A percentile compares a stretch with the other conserved stretches of the same genome.
Conservation (phyloP, 768 basidiomycete genomes). For the Kwoniella sp. region DNA sequence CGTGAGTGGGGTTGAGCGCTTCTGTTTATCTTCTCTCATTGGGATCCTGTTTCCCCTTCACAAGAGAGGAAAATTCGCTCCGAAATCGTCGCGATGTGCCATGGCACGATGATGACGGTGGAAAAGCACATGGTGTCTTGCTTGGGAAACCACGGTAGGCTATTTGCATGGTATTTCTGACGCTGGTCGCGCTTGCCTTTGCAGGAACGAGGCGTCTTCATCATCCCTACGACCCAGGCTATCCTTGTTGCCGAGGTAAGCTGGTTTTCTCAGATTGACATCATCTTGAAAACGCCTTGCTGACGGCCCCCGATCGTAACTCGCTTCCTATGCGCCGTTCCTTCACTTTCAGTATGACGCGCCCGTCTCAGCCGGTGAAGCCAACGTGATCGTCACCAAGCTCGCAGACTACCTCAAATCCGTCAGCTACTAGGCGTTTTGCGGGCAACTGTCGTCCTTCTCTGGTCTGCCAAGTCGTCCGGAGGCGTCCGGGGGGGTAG, state of each 20-base stretch:
- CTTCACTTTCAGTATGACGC: conserved; percentile 61
- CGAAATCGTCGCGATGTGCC: too few species aligned
- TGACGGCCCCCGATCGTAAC: neutral
- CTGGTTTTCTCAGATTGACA: too few species aligned
- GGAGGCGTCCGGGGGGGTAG: too few species aligned
- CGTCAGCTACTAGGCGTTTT: conserved; percentile 43
- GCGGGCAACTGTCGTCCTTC: too few species aligned
- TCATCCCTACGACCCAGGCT: conserved; percentile 84
- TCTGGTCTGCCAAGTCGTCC: too few species aligned
- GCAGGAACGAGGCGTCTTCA: conserved; percentile 72
- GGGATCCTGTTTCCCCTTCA: too few species aligned
- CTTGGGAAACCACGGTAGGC: too few species aligned
- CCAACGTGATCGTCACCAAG: conserved; percentile 66
- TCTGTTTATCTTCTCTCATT: too few species aligned
- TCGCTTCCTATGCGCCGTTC: neutral
- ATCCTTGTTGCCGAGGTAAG: conserved; percentile 69
- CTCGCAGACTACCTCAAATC: conserved; percentile 76
- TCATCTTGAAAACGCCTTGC: neutral
- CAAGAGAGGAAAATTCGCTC: too few species aligned
- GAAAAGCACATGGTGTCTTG: too few species aligned
- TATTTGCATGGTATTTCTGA: too few species aligned
- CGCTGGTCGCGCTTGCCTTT: neutral
- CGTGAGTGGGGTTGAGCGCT: conserved; percentile 61
- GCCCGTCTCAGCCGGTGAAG: conserved; percentile 70
- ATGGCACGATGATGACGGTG: too few species aligned